Conservation (phyloP, 345 rosid genomes). For the Dovyalis caffra region DNA sequence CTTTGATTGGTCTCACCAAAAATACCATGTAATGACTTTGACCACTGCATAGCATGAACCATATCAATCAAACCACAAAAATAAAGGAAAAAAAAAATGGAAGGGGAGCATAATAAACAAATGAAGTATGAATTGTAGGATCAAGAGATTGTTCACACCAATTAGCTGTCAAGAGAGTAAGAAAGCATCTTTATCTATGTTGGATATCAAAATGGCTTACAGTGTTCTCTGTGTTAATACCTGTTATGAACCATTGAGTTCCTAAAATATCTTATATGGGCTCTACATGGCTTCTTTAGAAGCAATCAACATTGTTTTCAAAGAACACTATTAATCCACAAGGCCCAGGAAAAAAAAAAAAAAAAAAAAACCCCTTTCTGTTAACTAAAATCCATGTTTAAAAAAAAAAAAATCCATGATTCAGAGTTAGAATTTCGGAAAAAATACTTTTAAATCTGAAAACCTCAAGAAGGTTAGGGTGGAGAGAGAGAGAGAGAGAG, state of each 20-base stretch:
- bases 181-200: background rate
- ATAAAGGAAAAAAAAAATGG: background rate
- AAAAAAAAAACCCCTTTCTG: background rate
- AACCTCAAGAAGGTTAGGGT: background rate
- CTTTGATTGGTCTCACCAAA: constrained; percentile 91
- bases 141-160: background rate
- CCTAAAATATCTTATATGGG: background rate
- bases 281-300: background rate
- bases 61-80: constrained; percentile 13
- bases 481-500: background rate
- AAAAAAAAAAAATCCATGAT: background rate
- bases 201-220: background rate
- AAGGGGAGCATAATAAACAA: background rate
- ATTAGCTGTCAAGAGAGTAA: background rate
- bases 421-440: background rate
- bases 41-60: constrained; percentile 49
- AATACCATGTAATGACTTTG: constrained; percentile 45
- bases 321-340: background rate
- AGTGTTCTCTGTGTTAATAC: background rate
- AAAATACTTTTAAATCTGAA: background rate
- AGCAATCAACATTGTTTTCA: background rate
- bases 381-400: background rate
- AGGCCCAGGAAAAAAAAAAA: no score
- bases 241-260: background rate
- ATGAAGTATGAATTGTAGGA: background rate